These are phyloP conservation scores for Aegilops longissima DNA, from an alignment of 176 grass and related monocot genomes.

Conservation along the genomic window DNA sequence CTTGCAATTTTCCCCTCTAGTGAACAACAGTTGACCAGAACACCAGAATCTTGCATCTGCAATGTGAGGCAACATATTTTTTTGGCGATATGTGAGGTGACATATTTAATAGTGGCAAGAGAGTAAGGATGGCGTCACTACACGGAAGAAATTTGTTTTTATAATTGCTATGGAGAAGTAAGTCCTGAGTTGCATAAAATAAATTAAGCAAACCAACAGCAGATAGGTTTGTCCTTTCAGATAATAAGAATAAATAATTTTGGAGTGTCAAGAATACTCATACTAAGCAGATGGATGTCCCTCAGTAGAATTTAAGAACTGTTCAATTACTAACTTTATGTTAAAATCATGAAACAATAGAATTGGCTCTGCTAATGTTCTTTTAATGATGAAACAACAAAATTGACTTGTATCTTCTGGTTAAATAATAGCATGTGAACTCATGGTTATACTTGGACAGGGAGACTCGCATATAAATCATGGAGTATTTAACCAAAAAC, in stretches of 20 bases:
- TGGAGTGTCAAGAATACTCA: background rate
- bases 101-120: too few relatives aligned
- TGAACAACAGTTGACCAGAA: slow-evolving; percentile 42
- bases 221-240: background rate
- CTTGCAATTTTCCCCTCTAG: slow-evolving; percentile 73
- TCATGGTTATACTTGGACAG: background rate
- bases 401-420: background rate
- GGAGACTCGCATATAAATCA: background rate
- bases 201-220: slow-evolving; percentile 23
- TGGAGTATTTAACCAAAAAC: background rate
- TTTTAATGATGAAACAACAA: background rate
- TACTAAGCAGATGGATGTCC: slow-evolving; percentile 6
- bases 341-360: background rate
- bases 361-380: background rate
- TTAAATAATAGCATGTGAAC: background rate
- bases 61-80: slow-evolving; percentile 9
- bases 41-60: slow-evolving; percentile 55
- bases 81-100: background rate
- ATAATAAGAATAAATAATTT: background rate
- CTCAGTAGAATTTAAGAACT: slow-evolving; percentile 5
- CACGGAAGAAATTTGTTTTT: background rate
- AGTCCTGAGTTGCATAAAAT: background rate
- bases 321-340: background rate
- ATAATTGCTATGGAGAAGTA: background rate
- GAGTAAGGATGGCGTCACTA: background rate